A percentile compares a stretch with the other conserved stretches of the same genome.
These are phyloP conservation scores for Kwoniella sp. DNA, from an alignment of 768 basidiomycete species.

Conservation along the genomic window DNA sequence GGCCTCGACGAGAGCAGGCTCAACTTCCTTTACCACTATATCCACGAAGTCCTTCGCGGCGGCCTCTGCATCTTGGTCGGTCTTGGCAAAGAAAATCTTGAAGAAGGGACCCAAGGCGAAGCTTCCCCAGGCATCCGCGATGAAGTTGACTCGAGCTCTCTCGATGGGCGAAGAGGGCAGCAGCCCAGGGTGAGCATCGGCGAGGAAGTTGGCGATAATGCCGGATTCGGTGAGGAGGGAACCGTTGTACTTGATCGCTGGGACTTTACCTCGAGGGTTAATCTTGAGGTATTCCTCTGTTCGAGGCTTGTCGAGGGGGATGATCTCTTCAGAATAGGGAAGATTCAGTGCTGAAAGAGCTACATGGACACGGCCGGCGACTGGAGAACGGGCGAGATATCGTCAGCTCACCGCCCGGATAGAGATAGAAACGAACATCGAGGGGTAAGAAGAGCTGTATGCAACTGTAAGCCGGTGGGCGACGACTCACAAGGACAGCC, in stretches of 20 bases:
- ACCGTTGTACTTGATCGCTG: not conserved
- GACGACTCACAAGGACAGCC: not conserved
- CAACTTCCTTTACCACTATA: not conserved
- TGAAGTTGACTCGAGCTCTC: not conserved
- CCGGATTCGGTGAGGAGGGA: not conserved
- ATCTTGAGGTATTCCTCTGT: not conserved
- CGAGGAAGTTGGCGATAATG: not conserved
- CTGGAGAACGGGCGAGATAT: not conserved
- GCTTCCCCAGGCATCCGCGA: not conserved
- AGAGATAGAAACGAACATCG: too few relatives aligned
- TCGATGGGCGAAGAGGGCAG: not conserved
- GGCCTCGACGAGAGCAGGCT: not conserved
- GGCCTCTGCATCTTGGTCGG: not conserved
- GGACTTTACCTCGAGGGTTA: slow-evolving; percentile 1
- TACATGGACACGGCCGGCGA: not conserved
- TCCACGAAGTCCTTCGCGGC: not conserved
- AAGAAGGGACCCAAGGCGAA: not conserved
- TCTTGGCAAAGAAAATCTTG: slow-evolving; percentile 1
- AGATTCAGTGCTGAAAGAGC: not conserved
- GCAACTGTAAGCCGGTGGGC: too few relatives aligned
- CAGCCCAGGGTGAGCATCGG: not conserved
- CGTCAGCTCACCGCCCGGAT: not conserved
- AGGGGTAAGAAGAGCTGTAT: too few relatives aligned
- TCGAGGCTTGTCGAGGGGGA: not conserved
- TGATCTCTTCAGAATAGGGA: not conserved